Conservation (phyloP, 192 early-diverging fungal genomes). For the Funneliformis mosseae region DNA sequence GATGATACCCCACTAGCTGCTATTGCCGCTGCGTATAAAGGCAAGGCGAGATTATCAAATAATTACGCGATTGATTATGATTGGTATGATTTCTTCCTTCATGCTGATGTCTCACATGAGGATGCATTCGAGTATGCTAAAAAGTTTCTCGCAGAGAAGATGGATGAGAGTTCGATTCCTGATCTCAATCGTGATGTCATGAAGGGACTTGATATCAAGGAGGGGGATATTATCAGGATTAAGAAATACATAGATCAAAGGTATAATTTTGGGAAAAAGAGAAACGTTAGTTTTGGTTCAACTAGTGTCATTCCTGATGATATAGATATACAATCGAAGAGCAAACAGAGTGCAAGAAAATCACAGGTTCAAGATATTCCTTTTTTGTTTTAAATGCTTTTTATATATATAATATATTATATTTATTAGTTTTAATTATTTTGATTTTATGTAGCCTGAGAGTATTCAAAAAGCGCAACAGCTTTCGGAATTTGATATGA, state of each 20-base stretch:
- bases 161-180: slow-evolving; percentile 80
- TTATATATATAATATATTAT: slow-evolving; percentile 36
- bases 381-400: background rate
- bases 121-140: slow-evolving; percentile 81
- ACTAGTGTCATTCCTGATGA: slow-evolving; percentile 40
- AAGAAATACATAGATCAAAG: slow-evolving; percentile 63
- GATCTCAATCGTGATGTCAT: slow-evolving; percentile 77
- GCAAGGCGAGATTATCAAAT: slow-evolving; percentile 42
- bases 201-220: slow-evolving; percentile 78
- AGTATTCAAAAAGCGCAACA: slow-evolving; percentile 2
- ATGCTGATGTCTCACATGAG: slow-evolving; percentile 69
- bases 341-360: slow-evolving; percentile 38
- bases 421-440: slow-evolving; percentile 37
- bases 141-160: slow-evolving; percentile 82
- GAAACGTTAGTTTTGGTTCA: slow-evolving; percentile 43
- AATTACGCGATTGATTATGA: slow-evolving; percentile 78
- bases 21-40: slow-evolving; percentile 33
- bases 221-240: slow-evolving; percentile 82
- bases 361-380: slow-evolving; percentile 29
- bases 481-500: slow-evolving; percentile 35
- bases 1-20: slow-evolving; percentile 25
- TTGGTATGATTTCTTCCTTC: slow-evolving; percentile 93
- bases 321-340: slow-evolving; percentile 29
- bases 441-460: slow-evolving; percentile 2
- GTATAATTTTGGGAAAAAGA: slow-evolving; percentile 48